Conservation (phyloP, 345 rosid genomes). For the Psidium guajava region DNA sequence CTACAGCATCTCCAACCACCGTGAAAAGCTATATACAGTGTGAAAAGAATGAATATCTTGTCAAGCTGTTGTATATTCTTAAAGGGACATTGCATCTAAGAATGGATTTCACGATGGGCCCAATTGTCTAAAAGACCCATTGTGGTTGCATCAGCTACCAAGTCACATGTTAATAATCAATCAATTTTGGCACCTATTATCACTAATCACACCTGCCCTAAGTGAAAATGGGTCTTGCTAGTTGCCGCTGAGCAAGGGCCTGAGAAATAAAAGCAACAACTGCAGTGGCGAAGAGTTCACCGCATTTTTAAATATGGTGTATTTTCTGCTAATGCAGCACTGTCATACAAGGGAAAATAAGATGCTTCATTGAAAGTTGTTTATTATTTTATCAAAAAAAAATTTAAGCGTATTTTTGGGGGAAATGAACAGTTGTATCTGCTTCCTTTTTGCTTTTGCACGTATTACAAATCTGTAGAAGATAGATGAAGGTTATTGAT, state of each 20-base stretch:
- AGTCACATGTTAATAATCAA: neutral
- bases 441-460: neutral
- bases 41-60: neutral
- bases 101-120: neutral
- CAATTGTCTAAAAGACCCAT: neutral
- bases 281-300: neutral
- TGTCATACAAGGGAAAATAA: neutral
- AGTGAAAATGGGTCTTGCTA: neutral
- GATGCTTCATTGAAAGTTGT: neutral
- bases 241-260: neutral
- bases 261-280: neutral
- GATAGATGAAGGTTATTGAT: neutral
- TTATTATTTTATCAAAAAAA: neutral
- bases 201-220: neutral
- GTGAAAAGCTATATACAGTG: neutral
- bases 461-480: neutral
- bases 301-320: neutral
- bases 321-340: neutral
- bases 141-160: neutral
- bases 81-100: neutral
- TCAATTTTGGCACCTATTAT: neutral
- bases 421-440: neutral
- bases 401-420: neutral
- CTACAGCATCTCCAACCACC: neutral
- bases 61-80: neutral